A percentile compares a stretch with the other conserved stretches of the same genome.
These are phyloP conservation scores for Metschnikowia picachoensis DNA, from an alignment of 805 yeast species.

Conservation along the genomic window DNA sequence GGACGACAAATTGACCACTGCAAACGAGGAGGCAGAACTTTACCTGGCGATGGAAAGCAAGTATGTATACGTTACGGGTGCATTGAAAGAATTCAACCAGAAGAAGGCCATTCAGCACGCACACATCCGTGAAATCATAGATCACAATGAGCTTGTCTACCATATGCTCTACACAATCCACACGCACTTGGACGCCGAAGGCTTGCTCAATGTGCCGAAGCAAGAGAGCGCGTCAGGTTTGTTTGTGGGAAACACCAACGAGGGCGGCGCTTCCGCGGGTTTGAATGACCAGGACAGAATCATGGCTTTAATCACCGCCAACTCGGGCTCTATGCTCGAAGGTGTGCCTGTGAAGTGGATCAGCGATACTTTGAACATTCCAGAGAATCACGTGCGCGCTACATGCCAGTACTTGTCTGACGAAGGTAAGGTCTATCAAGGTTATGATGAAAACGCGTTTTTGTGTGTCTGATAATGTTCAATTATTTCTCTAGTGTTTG, in stretches of 20 bases:
- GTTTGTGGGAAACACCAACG: slow-evolving; percentile 25
- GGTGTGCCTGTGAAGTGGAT: slow-evolving; percentile 71
- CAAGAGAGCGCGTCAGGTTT: slow-evolving; percentile 22
- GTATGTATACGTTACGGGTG: slow-evolving; percentile 54
- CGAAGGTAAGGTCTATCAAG: slow-evolving; percentile 64
- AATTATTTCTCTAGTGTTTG: background rate
- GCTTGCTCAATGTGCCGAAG: slow-evolving; percentile 28
- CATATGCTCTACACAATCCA: slow-evolving; percentile 65
- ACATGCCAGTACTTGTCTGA: slow-evolving; percentile 56
- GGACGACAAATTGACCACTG: slow-evolving; percentile 26
- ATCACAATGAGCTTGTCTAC: slow-evolving; percentile 64
- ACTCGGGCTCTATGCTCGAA: slow-evolving; percentile 59
- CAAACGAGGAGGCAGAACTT: slow-evolving; percentile 28
- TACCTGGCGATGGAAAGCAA: slow-evolving; percentile 43
- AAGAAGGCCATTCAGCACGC: slow-evolving; percentile 65
- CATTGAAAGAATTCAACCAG: slow-evolving; percentile 53
- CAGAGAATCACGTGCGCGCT: slow-evolving; percentile 46
- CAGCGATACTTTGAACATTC: slow-evolving; percentile 50
- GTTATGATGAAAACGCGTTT: slow-evolving; percentile 62
- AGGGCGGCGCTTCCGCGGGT: slow-evolving; percentile 20
- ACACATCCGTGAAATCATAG: slow-evolving; percentile 50
- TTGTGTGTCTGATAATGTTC: slow-evolving; percentile 23
- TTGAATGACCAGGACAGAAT: slow-evolving; percentile 39
- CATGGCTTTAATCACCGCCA: slow-evolving; percentile 44
- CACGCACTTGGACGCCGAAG: slow-evolving; percentile 52